These are phyloP conservation scores for Talaromyces islandicus DNA, from an alignment of 2,329 filamentous ascomycete species.

Conservation along the genomic window DNA sequence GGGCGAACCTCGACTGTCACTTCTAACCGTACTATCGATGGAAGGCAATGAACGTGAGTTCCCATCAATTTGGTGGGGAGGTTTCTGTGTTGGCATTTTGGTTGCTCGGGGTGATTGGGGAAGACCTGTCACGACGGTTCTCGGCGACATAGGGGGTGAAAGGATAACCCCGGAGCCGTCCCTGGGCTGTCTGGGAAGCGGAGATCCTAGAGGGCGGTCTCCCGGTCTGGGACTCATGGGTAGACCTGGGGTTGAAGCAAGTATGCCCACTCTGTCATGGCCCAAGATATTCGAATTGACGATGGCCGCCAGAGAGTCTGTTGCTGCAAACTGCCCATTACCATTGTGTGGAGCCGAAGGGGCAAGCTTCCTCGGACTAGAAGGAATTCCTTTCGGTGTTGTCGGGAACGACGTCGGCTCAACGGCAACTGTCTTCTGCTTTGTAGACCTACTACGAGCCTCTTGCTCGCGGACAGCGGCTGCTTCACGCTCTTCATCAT, in stretches of 20 bases:
- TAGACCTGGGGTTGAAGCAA: conserved; percentile 54
- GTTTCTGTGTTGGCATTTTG: conserved; percentile 55
- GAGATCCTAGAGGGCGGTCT: conserved; percentile 55
- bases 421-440: conserved; percentile 52
- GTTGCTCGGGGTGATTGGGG: conserved; percentile 68
- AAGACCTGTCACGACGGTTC: conserved; percentile 44
- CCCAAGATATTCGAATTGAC: conserved; percentile 22
- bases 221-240: conserved; percentile 57
- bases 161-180: conserved; percentile 43
- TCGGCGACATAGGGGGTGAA: conserved; percentile 65
- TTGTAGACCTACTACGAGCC: conserved; percentile 66
- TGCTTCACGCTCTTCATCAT: conserved; percentile 72
- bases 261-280: conserved; percentile 31
- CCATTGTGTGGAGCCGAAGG: conserved; percentile 22
- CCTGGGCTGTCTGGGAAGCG: conserved; percentile 52
- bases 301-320: conserved; percentile 26
- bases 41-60: conserved; percentile 22
- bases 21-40: conserved; percentile 31
- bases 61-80: conserved; percentile 11
- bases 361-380: conserved; percentile 53
- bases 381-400: conserved; percentile 37
- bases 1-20: conserved; percentile 27
- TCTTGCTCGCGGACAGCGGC: conserved; percentile 62
- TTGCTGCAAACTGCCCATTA: conserved; percentile 15
- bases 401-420: conserved; percentile 11